Conservation (phyloP, 2,329 filamentous ascomycete species). For the Pseudogymnoascus sp. region DNA sequence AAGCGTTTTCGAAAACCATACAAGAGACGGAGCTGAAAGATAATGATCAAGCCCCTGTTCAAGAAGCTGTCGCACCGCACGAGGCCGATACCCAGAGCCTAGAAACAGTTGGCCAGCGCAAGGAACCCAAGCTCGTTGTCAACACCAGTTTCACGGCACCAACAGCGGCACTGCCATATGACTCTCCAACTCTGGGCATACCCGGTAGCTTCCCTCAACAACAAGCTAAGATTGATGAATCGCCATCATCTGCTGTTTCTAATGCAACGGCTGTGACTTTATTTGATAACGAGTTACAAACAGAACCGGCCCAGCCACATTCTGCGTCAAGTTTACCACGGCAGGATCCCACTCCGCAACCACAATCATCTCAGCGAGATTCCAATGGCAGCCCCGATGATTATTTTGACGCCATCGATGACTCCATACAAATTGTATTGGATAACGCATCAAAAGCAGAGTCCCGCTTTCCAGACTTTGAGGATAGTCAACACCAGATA, state of each 20-base stretch:
- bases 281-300: constrained; percentile 65
- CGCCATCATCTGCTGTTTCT: constrained; percentile 51
- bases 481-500: background rate
- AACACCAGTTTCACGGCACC: constrained; percentile 15
- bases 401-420: constrained; percentile 13
- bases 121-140: background rate
- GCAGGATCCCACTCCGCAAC: constrained; percentile 19
- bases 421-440: constrained; percentile 24
- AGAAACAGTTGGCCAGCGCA: background rate
- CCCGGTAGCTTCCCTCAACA: constrained; percentile 49
- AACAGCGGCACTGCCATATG: constrained; percentile 23
- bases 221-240: constrained; percentile 36
- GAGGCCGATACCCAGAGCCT: background rate
- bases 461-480: constrained; percentile 9
- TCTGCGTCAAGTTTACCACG: constrained; percentile 15
- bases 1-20: constrained; percentile 78
- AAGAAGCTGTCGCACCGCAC: background rate
- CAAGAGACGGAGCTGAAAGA: constrained; percentile 56
- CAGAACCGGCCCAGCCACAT: constrained; percentile 34
- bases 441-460: constrained; percentile 21
- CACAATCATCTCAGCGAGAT: constrained; percentile 20
- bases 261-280: constrained; percentile 54
- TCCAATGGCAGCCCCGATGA: constrained; percentile 12
- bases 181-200: constrained; percentile 59
- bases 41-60: background rate